phyloP scores from a whole-genome alignment of 345 rosid species.

The Excoecaria cochinchinensis region DNA sequence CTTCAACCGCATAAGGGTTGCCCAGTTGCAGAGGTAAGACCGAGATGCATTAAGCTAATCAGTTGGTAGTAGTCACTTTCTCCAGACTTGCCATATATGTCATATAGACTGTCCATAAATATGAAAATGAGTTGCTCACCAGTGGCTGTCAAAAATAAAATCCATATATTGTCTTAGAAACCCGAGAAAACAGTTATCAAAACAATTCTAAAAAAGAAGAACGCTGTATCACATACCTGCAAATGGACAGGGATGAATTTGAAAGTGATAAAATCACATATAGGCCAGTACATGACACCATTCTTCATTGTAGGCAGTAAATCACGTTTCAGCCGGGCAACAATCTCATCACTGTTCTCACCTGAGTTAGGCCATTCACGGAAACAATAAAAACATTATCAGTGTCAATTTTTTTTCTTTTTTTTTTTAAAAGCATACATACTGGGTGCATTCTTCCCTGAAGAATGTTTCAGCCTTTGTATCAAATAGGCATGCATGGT shows the following conservation, averaged over 20 bases:
- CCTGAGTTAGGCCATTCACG: slow-evolving; percentile 43
- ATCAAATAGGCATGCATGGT: neutral
- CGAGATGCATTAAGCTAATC: slow-evolving; percentile 1
- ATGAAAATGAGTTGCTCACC: slow-evolving; percentile 90
- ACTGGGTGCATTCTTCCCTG: neutral
- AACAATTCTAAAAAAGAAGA: neutral
- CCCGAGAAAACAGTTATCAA: neutral
- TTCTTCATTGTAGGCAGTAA: slow-evolving; percentile 62
- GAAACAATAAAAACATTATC: slow-evolving; percentile 12
- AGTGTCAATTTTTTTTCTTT: neutral
- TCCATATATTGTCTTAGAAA: neutral
- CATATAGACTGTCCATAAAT: slow-evolving; percentile 83
- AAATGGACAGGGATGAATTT: slow-evolving; percentile 76
- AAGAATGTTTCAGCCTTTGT: neutral
- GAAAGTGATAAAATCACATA: slow-evolving; percentile 86
- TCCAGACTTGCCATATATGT: slow-evolving; percentile 80
- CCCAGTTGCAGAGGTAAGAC: neutral
- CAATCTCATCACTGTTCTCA: slow-evolving; percentile 54
- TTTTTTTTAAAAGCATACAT: neutral
- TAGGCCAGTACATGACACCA: slow-evolving; percentile 85
- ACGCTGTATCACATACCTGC: slow-evolving; percentile 49
- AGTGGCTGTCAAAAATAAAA: slow-evolving; percentile 58
- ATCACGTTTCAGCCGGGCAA: slow-evolving; percentile 76
- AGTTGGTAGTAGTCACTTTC: slow-evolving; percentile 41
- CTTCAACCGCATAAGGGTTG: slow-evolving; percentile 1